Conservation (phyloP, 2,329 filamentous ascomycete species). For the Lasiodiplodia gonubiensis region DNA sequence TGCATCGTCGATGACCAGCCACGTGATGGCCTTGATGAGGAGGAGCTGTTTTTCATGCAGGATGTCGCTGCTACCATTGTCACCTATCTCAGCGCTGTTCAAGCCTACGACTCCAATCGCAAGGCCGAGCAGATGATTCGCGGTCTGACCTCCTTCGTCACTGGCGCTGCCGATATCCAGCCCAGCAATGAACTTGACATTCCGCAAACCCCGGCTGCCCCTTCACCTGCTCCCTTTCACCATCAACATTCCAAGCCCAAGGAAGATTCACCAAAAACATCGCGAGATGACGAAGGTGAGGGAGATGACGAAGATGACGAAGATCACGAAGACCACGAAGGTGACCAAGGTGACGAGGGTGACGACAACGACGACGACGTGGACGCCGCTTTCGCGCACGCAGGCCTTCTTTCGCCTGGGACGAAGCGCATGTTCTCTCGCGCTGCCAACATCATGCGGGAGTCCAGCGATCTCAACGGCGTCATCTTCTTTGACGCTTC, state of each 20-base stretch:
- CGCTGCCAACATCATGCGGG: slow-evolving; percentile 41
- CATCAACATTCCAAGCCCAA: not conserved
- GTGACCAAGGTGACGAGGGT: no score
- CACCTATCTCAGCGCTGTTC: slow-evolving; percentile 35
- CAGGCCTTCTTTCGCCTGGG: slow-evolving; percentile 37
- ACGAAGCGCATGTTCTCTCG: slow-evolving; percentile 41
- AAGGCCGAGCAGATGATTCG: slow-evolving; percentile 41
- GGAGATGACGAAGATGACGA: no score
- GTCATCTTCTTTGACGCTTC: slow-evolving; percentile 44
- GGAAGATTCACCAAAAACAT: not conserved
- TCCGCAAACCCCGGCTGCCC: not conserved
- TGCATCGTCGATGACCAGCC: slow-evolving; percentile 37
- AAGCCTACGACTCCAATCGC: slow-evolving; percentile 30
- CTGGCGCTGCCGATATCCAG: slow-evolving; percentile 24
- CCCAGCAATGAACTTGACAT: not conserved
- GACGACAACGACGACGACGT: no score
- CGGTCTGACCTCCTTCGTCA: slow-evolving; percentile 39
- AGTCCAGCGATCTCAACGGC: slow-evolving; percentile 41
- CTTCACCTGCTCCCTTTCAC: not conserved
- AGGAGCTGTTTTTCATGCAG: slow-evolving; percentile 38
- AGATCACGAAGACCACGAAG: no score
- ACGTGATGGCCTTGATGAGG: slow-evolving; percentile 32
- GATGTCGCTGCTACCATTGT: slow-evolving; percentile 38
- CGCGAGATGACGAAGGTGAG: not conserved
- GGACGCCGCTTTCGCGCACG: slow-evolving; percentile 32